Evolutionary conservation across 2,329 filamentous ascomycete species (phyloP).

Genomic region (Fusarium hainanense): DNA sequence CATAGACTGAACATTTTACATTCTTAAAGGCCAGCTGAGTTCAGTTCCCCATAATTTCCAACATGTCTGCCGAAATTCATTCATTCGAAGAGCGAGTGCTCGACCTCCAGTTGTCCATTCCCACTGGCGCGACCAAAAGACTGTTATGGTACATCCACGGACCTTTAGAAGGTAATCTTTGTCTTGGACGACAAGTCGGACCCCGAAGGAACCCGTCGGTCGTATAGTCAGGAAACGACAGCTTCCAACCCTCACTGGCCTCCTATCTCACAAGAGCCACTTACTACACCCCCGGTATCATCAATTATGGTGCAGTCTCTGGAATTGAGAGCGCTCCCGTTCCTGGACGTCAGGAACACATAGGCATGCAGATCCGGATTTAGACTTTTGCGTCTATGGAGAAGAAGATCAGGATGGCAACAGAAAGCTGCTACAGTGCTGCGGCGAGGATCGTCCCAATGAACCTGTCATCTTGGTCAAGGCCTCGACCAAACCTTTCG

Average conservation of each 20-base stretch:
- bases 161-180: too few species aligned
- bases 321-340: background rate
- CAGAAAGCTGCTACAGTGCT: background rate
- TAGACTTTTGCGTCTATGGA: background rate
- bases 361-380: background rate
- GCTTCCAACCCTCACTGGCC: background rate
- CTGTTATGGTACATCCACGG: background rate
- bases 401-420: fast-evolving
- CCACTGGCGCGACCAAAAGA: background rate
- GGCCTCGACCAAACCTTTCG: background rate
- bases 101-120: too few species aligned
- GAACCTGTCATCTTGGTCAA: background rate
- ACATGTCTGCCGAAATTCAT: background rate
- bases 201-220: fast-evolving
- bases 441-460: background rate
- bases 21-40: too few species aligned
- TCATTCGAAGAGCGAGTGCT: background rate
- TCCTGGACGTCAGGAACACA: background rate
- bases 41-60: too few species aligned
- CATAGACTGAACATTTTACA: too few species aligned
- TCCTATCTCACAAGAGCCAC: background rate
- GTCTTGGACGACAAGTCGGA: too few species aligned
- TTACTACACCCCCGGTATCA: fast-evolving
- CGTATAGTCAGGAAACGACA: too few species aligned
- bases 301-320: background rate